Percentiles rank a stretch among this genome's conserved stretches.
Conservation (phyloP, 805 yeast species). For the Yarrowia phangngaensis region DNA sequence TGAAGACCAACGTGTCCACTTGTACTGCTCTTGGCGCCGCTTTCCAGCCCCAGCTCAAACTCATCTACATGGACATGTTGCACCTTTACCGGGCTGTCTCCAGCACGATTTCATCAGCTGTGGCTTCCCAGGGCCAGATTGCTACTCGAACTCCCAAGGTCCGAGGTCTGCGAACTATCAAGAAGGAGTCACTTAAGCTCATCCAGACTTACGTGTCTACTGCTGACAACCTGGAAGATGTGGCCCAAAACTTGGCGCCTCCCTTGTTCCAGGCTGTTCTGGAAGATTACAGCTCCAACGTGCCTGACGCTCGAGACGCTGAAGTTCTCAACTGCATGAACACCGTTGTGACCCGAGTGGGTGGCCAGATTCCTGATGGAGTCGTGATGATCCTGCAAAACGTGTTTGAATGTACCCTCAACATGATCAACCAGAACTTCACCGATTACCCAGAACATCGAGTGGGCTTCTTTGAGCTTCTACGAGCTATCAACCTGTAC, state of each 20-base stretch:
- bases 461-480: conserved; percentile 86
- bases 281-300: conserved; percentile 82
- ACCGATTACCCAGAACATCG: conserved; percentile 97
- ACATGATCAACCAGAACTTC: conserved; percentile 93
- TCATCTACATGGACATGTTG: conserved; percentile 84
- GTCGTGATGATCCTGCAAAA: conserved; percentile 81
- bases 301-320: conserved; percentile 96
- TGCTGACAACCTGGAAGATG: conserved; percentile 80
- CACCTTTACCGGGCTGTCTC: conserved; percentile 86
- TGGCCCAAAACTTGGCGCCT: conserved; percentile 75
- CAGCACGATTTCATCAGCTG: conserved; percentile 74
- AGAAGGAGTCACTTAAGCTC: conserved; percentile 85
- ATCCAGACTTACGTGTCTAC: conserved; percentile 83
- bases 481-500: conserved; percentile 80
- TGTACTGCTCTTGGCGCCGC: conserved; percentile 93
- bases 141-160: conserved; percentile 95
- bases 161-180: conserved; percentile 91
- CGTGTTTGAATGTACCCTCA: conserved; percentile 90
- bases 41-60: conserved; percentile 80
- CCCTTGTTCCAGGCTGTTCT: conserved; percentile 80
- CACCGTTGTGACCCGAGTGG: conserved; percentile 81
- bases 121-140: conserved; percentile 73
- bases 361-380: conserved; percentile 82
- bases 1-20: conserved; percentile 92
- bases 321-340: conserved; percentile 95